Conservation (phyloP, 352 stramenopile species). For the Phytophthora litchii region DNA sequence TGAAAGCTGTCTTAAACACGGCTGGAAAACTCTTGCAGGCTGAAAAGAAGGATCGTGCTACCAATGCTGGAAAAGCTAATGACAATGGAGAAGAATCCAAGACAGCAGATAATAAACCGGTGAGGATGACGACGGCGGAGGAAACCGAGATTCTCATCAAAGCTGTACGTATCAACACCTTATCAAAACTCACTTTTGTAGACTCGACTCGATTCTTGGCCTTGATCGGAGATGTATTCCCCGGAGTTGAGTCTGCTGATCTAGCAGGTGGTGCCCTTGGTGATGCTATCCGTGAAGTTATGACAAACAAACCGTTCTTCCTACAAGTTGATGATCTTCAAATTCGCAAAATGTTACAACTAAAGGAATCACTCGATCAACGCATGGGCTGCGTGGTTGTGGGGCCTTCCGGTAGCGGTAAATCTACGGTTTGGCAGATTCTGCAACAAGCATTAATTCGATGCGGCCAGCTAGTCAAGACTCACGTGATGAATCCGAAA, state of each 20-base stretch:
- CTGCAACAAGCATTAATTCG: constrained; percentile 88
- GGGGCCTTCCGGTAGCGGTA: constrained; percentile 92
- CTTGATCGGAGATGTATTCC: constrained; percentile 95
- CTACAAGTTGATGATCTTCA: constrained; percentile 90
- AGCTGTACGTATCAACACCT: constrained; percentile 94
- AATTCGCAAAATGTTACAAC: constrained; percentile 95
- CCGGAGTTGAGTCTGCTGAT: constrained; percentile 84
- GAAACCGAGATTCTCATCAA: constrained; percentile 96
- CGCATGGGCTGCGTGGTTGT: constrained; percentile 96
- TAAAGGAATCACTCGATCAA: constrained; percentile 95
- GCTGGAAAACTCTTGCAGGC: constrained; percentile 91
- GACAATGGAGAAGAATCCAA: constrained; percentile 29
- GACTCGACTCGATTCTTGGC: constrained; percentile 91
- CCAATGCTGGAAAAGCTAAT: constrained; percentile 4
- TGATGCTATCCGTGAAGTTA: constrained; percentile 89
- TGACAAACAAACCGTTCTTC: constrained; percentile 89
- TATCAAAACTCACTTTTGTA: constrained; percentile 95
- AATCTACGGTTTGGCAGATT: constrained; percentile 94
- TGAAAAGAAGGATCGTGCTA: constrained; percentile 73
- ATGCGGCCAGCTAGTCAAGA: constrained; percentile 89
- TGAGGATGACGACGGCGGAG: constrained; percentile 61
- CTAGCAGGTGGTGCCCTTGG: constrained; percentile 80
- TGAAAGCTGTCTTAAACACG: constrained; percentile 96
- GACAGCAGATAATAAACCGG: constrained; percentile 17
- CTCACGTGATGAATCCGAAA: constrained; percentile 97